Base-by-base conservation (phyloP, 73 alveolate genomes). In the Paramecium primaurelia region DNA sequence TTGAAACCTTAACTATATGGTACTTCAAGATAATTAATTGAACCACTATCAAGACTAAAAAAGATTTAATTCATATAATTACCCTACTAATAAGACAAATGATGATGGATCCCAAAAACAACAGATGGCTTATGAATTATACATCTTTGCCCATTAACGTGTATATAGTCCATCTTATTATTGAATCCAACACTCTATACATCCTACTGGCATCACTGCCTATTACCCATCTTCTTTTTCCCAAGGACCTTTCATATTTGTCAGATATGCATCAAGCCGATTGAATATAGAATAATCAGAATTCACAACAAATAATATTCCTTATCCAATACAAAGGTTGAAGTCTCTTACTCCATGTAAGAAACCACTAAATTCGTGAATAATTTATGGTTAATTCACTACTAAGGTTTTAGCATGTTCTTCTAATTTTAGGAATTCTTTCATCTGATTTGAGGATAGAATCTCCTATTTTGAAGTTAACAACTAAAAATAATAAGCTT, bases 211-310 rank as follows among this genome's bases (percentile, higher is more conserved):
- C 28, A 89, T 77, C 9, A 89, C 49, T 16, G 92, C 77, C 22
- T 89, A 14, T 26, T 77, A 51, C 32, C 88, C 92, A 47, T 89
- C 58, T 71, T 89, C 94, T n/a, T 44, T 71, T 71, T 89, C 94
- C 94, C 94, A 89, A 12, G 94, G 94, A 20, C 75, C 88, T 69
- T 89, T 89, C 94, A 89, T 89, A 71, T 89, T 89, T 71, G 84
- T 45, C 16, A 89, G 37, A 71, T 89, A 89, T 6, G 94, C 94
- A 89, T 89, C 94, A 14, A 89, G 38, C 3, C 94, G 77, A 30
- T 84, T 71, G n/a, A 83, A 51, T 38, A 89, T 85, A n/a, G 86
- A 71, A 77, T 44, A 71, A 47, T 89, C 94, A 45, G 89, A 59
- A 16, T 59, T 71, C 91, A 89, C 86, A 28, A 89, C 94, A 16